phyloP scores from a whole-genome alignment of 2,329 filamentous ascomycete species.

The Torrubiella hemipterigena region DNA sequence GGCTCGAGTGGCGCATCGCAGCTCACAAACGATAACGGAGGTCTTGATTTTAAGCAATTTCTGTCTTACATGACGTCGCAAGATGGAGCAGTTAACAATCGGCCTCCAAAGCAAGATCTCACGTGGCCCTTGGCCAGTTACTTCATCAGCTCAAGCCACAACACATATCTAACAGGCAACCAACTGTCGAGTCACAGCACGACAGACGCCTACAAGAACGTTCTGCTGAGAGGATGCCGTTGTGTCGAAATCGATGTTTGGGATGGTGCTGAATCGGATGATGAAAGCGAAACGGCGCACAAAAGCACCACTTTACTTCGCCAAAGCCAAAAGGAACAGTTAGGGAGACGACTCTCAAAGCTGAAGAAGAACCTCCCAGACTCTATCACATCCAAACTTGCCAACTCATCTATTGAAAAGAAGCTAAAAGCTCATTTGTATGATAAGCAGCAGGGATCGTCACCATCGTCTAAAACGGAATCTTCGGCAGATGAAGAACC shows the following conservation, averaged over 20 bases:
- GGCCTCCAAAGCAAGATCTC: conserved; percentile 38
- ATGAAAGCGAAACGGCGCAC: conserved; percentile 42
- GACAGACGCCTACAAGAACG: conserved; percentile 76
- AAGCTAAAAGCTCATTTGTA: conserved; percentile 23
- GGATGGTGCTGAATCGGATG: conserved; percentile 72
- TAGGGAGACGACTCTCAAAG: conserved; percentile 48
- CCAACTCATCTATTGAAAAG: conserved; percentile 34
- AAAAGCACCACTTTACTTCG: conserved; percentile 35
- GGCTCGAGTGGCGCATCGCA: conserved; percentile 7
- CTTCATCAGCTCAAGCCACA: conserved; percentile 90
- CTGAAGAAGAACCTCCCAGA: conserved; percentile 47
- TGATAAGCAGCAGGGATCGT: conserved; percentile 13
- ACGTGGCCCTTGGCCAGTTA: conserved; percentile 79
- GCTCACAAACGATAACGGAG: conserved; percentile 16
- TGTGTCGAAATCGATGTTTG: conserved; percentile 94
- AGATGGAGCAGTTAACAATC: conserved; percentile 27
- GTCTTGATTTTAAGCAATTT: conserved; percentile 36
- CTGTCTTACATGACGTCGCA: conserved; percentile 44
- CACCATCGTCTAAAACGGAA: conserved; percentile 6
- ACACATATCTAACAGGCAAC: conserved; percentile 83
- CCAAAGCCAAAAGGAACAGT: conserved; percentile 49
- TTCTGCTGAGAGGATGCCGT: conserved; percentile 71
- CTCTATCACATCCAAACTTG: conserved; percentile 30
- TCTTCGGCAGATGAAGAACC: conserved; percentile 2
- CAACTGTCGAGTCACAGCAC: conserved; percentile 81